Percentiles rank a stretch among this genome's conserved stretches.
Conservation (phyloP, 306 rosid genomes). For the Castanea sativa region DNA sequence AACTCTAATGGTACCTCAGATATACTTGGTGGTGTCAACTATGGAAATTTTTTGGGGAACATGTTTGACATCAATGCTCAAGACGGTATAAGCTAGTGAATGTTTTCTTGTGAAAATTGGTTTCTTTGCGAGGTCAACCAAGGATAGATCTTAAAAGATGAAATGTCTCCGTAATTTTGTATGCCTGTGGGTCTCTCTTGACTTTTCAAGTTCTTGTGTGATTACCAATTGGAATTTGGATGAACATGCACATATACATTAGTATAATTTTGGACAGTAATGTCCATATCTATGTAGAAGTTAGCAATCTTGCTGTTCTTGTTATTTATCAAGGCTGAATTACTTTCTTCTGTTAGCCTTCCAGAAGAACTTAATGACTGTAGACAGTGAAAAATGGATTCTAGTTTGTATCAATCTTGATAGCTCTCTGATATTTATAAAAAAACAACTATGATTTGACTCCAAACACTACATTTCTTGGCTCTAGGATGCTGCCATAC, state of each 20-base stretch:
- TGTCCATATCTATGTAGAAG: not conserved
- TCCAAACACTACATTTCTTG: constrained; percentile 6
- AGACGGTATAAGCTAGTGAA: not conserved
- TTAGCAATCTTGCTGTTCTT: not conserved
- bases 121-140: not conserved
- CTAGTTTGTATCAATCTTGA: not conserved
- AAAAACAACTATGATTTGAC: not conserved
- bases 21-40: not conserved
- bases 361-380: not conserved
- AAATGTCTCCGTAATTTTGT: not conserved
- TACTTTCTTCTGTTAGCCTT: not conserved
- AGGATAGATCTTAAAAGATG: not conserved
- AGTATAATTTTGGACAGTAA: not conserved
- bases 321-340: not conserved
- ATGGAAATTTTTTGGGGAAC: not conserved
- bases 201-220: not conserved
- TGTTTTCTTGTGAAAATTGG: not conserved
- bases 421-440: not conserved
- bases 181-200: not conserved
- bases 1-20: not conserved
- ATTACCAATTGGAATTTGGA: constrained; percentile 2
- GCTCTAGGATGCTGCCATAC: constrained; percentile 66
- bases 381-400: not conserved
- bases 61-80: not conserved
- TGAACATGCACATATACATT: not conserved